Evolutionary conservation across 2,329 filamentous ascomycete genomes (phyloP).

Genomic region (Colletotrichum simmondsii): DNA sequence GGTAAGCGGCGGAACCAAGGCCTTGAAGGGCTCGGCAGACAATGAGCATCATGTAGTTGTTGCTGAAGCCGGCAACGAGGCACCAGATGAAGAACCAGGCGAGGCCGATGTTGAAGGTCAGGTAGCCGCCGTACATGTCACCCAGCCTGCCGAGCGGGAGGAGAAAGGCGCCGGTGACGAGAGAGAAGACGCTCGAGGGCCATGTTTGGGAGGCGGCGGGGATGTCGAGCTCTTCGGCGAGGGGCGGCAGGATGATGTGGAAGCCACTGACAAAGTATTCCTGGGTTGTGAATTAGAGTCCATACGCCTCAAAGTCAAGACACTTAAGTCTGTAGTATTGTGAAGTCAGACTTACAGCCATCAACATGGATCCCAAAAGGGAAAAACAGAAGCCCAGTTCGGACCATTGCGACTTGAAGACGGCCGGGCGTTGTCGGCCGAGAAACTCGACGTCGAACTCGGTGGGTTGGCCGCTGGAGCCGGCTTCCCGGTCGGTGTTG

Average conservation of each 20-base stretch:
- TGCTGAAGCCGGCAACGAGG: constrained; percentile 76
- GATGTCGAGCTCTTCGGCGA: constrained; percentile 72
- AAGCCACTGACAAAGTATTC: constrained; percentile 86
- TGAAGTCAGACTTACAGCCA: constrained; percentile 54
- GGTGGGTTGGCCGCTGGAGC: constrained; percentile 2
- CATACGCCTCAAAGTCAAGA: neutral
- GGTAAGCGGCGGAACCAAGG: constrained; percentile 76
- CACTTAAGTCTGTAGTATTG: neutral
- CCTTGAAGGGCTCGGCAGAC: constrained; percentile 80
- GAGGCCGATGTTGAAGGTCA: constrained; percentile 69
- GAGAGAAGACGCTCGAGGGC: constrained; percentile 72
- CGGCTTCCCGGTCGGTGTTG: constrained; percentile 28
- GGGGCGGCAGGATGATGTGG: constrained; percentile 75
- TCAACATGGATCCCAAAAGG: constrained; percentile 71
- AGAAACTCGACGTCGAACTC: constrained; percentile 64
- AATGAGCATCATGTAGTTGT: constrained; percentile 76
- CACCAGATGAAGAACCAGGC: constrained; percentile 77
- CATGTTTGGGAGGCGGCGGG: constrained; percentile 69
- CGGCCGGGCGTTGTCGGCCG: constrained; percentile 69
- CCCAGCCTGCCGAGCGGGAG: constrained; percentile 71
- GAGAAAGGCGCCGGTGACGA: constrained; percentile 67
- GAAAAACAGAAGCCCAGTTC: constrained; percentile 73
- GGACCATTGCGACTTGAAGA: constrained; percentile 62
- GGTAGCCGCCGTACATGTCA: constrained; percentile 72
- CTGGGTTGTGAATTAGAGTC: constrained; percentile 40